A percentile compares a stretch with the other conserved stretches of the same genome.
Evolutionary conservation across 2,329 filamentous ascomycete species (phyloP).

Genomic region (Xylariaceae sp.): DNA sequence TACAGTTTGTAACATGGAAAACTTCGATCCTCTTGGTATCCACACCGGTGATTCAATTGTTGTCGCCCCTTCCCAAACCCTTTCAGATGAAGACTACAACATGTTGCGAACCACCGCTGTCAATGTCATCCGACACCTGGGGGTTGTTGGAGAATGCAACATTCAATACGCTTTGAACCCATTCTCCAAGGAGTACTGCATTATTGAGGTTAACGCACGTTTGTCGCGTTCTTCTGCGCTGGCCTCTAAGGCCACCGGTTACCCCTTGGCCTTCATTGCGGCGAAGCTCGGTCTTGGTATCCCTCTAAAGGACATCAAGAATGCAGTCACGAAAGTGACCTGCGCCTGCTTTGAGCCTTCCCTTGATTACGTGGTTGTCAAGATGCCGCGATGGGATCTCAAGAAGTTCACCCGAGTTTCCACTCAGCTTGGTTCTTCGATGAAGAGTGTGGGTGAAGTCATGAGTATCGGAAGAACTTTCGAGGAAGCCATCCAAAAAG

Average conservation of each 20-base stretch:
- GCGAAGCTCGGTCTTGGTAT: slow-evolving; percentile 95
- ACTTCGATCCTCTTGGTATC: slow-evolving; percentile 96
- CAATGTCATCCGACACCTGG: slow-evolving; percentile 93
- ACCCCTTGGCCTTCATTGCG: slow-evolving; percentile 91
- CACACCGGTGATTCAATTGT: slow-evolving; percentile 98
- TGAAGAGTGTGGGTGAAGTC: slow-evolving; percentile 99
- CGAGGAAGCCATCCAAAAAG: slow-evolving; percentile 97
- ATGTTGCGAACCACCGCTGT: slow-evolving; percentile 97
- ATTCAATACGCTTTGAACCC: slow-evolving; percentile 98
- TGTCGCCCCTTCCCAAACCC: slow-evolving; percentile 91
- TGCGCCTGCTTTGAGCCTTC: slow-evolving; percentile 98
- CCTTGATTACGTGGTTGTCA: slow-evolving; percentile 95
- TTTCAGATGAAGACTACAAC: slow-evolving; percentile 97
- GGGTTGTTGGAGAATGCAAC: slow-evolving; percentile 97
- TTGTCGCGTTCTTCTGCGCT: slow-evolving; percentile 91
- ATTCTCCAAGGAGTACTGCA: slow-evolving; percentile 93
- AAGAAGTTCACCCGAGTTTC: slow-evolving; percentile 99
- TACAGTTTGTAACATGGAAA: slow-evolving; percentile 99
- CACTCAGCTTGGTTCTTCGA: slow-evolving; percentile 90
- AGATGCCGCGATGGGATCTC: slow-evolving; percentile 97
- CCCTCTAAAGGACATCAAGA: slow-evolving; percentile 91
- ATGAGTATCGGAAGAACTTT: slow-evolving; percentile 98
- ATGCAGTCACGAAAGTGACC: slow-evolving; percentile 91
- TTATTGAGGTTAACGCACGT: slow-evolving; percentile 97
- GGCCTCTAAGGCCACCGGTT: slow-evolving; percentile 94